A percentile compares a stretch with the other conserved stretches of the same genome.
phyloP scores from a whole-genome alignment of 176 grass and related monocot species.

The Canna indica region DNA sequence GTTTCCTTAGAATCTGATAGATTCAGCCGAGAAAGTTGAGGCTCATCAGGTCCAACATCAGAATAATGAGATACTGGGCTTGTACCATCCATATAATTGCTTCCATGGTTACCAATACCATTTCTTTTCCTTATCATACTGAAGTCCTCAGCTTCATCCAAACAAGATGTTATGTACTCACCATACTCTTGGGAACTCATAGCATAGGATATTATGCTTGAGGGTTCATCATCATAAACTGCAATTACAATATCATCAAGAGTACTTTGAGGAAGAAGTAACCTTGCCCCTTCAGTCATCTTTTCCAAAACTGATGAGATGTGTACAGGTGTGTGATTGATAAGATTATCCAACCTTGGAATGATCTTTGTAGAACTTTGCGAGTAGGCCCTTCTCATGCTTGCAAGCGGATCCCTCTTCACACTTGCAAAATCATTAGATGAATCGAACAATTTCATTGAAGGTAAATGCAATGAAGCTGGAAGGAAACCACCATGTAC shows the following conservation, averaged over 20 bases:
- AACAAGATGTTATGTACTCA: slow-evolving; percentile 32
- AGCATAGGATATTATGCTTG: slow-evolving; percentile 75
- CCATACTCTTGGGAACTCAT: slow-evolving; percentile 62
- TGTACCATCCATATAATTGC: not conserved
- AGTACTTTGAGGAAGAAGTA: slow-evolving; percentile 55
- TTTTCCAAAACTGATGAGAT: slow-evolving; percentile 44
- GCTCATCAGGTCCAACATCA: slow-evolving; percentile 25
- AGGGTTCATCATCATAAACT: slow-evolving; percentile 86
- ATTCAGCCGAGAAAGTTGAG: slow-evolving; percentile 30
- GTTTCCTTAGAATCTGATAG: slow-evolving; percentile 43
- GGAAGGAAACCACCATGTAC: slow-evolving; percentile 36
- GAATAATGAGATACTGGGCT: not conserved
- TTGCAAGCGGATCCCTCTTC: slow-evolving; percentile 35
- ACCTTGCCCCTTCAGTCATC: slow-evolving; percentile 49
- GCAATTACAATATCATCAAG: slow-evolving; percentile 46
- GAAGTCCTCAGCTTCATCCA: slow-evolving; percentile 10
- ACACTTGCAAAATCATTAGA: slow-evolving; percentile 37
- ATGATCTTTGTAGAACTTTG: slow-evolving; percentile 46
- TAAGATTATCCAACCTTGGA: slow-evolving; percentile 49
- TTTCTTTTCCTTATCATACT: not conserved
- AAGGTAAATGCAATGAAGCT: slow-evolving; percentile 39
- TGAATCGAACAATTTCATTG: slow-evolving; percentile 40
- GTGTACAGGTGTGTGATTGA: slow-evolving; percentile 32
- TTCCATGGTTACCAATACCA: not conserved
- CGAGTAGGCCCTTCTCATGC: slow-evolving; percentile 73